phyloP scores from a whole-genome alignment of 2,329 filamentous ascomycete genomes.

The Cadophora luteo-olivacea region DNA sequence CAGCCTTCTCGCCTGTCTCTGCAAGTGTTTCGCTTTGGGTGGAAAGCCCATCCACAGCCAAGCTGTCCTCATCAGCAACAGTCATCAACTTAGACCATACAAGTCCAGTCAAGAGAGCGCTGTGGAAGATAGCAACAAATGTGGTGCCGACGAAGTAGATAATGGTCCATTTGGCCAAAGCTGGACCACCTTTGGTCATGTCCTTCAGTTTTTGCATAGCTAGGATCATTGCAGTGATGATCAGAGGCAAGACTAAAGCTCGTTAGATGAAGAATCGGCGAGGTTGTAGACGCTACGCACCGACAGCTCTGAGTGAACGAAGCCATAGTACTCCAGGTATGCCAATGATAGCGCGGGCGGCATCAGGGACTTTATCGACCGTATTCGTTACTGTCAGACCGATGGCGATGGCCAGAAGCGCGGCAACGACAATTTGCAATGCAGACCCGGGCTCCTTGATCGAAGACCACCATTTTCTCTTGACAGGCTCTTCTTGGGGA shows the following conservation, averaged over 20 bases:
- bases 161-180: conserved; percentile 18
- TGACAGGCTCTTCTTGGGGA: neutral
- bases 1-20: neutral
- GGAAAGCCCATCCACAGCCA: neutral
- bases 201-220: conserved; percentile 17
- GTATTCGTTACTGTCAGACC: conserved; percentile 9
- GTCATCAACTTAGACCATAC: conserved; percentile 17
- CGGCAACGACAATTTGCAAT: conserved; percentile 17
- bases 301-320: conserved; percentile 10
- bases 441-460: conserved; percentile 19
- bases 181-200: conserved; percentile 13
- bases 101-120: conserved; percentile 17
- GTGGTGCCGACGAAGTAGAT: conserved; percentile 13
- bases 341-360: conserved; percentile 8
- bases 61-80: neutral
- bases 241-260: conserved; percentile 15
- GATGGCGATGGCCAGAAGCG: conserved; percentile 16
- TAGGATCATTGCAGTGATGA: conserved; percentile 10
- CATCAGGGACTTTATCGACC: conserved; percentile 13
- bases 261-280: neutral
- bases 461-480: conserved; percentile 17
- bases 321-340: conserved; percentile 18
- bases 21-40: neutral
- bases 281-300: neutral
- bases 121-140: conserved; percentile 18